Base-by-base conservation (phyloP, 176 grass and related monocot species). In the Oryza nivara region DNA sequence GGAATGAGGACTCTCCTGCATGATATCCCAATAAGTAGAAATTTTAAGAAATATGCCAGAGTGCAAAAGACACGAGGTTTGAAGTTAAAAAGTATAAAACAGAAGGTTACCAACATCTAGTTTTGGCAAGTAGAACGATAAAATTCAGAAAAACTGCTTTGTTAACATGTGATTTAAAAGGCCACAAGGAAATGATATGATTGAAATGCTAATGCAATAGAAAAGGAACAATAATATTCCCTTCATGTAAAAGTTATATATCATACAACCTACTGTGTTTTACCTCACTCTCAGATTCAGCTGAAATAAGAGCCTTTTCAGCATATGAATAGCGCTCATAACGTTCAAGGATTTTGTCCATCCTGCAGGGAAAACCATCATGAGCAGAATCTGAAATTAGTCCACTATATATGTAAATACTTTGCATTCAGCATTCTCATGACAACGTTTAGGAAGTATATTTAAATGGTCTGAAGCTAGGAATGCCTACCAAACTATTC, bases 331-430 rank as follows among this genome's bases (percentile, higher is more conserved):
- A 95, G 56, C 70, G 90, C 20, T 95, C 93, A 28, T 95, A 92
- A 46, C 85, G 88, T 84, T 95, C 93, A 34, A 95, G 90, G 83
- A 95, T 92, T 79, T 84, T 90, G 32, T 95, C 93, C 85, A 92
- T 92, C 49, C 90, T 95, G 88, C 28, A 83, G 70, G 7, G 52
- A 17, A 56, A 4, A 61, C n/a, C n/a, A 67, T 49, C 6, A 3
- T 63, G 1, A 16, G n/a, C 1, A 38, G 17, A 51, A 41, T 25
- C 7, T 49, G 72, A 36, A 65, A 8, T 36, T 32, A 47, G 52
- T 51, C 16, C 45, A 19, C 14, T 5, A 28, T 26, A 26, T 26
- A 26, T 17, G 46, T 10, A 73, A 73, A 22, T 63, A 19, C 54
- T 46, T 9, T 73, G 44, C 71, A 73, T 44, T 44, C 43, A 41